Evolutionary conservation across 73 alveolate genomes (phyloP).

Genomic region (Tetrahymena borealis): DNA sequence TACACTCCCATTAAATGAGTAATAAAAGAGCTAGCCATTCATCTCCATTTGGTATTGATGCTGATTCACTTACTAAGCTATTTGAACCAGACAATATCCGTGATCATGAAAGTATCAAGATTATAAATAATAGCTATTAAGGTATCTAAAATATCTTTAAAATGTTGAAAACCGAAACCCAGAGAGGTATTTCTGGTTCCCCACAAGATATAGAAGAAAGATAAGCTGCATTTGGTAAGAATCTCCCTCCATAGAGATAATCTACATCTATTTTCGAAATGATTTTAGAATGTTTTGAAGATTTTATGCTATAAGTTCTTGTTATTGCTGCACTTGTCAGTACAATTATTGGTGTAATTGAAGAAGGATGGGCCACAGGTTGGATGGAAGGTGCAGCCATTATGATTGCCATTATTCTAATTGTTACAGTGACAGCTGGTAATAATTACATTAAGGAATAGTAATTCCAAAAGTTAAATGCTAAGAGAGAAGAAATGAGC

Average conservation of each 20-base stretch:
- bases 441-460: conserved; percentile 73
- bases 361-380: conserved; percentile 67
- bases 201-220: neutral
- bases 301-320: conserved; percentile 81
- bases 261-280: conserved; percentile 38
- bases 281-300: conserved; percentile 85
- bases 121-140: neutral
- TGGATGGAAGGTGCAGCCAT: conserved; percentile 97
- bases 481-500: conserved; percentile 47
- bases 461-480: conserved; percentile 18
- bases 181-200: neutral
- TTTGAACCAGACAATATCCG: conserved; percentile 18
- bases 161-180: neutral
- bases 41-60: neutral
- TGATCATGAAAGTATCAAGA: conserved; percentile 9
- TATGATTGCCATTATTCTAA: conserved; percentile 77
- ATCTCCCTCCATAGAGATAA: conserved; percentile 26
- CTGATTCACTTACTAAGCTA: neutral
- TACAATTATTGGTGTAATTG: conserved; percentile 79
- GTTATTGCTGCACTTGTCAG: conserved; percentile 90
- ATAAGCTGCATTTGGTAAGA: conserved; percentile 15
- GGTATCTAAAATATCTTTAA: neutral
- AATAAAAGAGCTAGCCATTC: neutral
- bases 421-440: conserved; percentile 83
- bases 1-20: neutral